Base-by-base conservation (phyloP, 2,329 filamentous ascomycete genomes). In the Aureobasidium musti region DNA sequence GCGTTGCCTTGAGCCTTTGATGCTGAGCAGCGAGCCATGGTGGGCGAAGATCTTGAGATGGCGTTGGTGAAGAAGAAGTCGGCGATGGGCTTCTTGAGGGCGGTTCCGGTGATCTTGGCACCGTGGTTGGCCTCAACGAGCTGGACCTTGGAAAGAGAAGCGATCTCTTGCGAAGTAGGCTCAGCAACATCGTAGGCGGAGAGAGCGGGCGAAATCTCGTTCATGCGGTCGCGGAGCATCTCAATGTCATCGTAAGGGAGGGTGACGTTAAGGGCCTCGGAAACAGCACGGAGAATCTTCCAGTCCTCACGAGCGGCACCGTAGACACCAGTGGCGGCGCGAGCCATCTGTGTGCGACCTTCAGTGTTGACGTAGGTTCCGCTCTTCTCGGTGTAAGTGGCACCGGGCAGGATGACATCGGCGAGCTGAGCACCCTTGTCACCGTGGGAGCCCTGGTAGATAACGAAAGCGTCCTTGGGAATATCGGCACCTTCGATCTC, bases 11-110 rank as follows among this genome's bases (percentile, higher is more conserved):
- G 74, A 49, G 89, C 90, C 86, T 97, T 98, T 71, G 93, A 91
- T 63, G 91, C 94, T 59, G 92, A 96, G 84, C 92, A 97, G 77
- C 95, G 91, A 68, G 95, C 95, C 95, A 99, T 99, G 67, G 95
- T 99, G 61, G 95, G 93, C 69, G 93, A 97, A 83, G 93, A 97
- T 86, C 95, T 89, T 45, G 93, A 96, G 79, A 99, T 97, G 67
- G 89, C 88, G 80, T 99, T 94, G 78, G 95, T 99, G 81, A 98
- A 97, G 83, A 93, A 99, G 80, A 99, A 99, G 83, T 99, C 91
- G 74, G 97, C 89, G 73, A 99, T 91, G 67, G 90, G 87, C 80
- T 91, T 91, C 83, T 88, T 91, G 74, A 99, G 84, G 35, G 91
- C 87, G 73, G 84, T 80, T n/a, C 87, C 88, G 47, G 83, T 89